A percentile compares a stretch with the other conserved stretches of the same genome.
phyloP scores from a whole-genome alignment of 352 stramenopile genomes.

The Globisporangium lucens region DNA sequence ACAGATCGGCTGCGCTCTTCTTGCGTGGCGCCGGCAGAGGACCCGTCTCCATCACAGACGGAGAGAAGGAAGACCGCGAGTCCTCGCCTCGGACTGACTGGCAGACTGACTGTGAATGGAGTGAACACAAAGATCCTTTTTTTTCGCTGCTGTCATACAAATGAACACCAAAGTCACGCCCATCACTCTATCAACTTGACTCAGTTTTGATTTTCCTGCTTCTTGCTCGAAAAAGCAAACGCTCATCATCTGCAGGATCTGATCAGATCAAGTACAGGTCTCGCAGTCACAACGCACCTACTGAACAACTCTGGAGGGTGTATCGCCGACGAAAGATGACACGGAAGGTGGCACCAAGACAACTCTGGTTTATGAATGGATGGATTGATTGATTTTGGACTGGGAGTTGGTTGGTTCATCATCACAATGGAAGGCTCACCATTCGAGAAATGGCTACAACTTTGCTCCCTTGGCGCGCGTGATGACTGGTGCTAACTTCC shows the following conservation, averaged over 20 bases:
- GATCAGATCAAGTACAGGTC: neutral
- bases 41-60: slow-evolving; percentile 2
- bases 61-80: neutral
- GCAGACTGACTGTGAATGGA: neutral
- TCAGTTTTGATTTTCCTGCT: neutral
- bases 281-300: too few relatives aligned
- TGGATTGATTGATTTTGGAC: neutral
- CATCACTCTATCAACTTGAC: neutral
- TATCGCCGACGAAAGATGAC: slow-evolving; percentile 4
- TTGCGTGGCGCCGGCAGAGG: neutral
- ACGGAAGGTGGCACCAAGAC: neutral
- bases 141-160: neutral
- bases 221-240: neutral
- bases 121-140: neutral
- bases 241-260: slow-evolving; percentile 1
- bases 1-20: neutral
- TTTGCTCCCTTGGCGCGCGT: neutral
- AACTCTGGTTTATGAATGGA: neutral
- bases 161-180: neutral
- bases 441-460: neutral
- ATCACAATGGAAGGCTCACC: neutral
- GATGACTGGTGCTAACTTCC: neutral
- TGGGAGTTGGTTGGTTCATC: neutral
- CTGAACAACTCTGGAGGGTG: neutral
- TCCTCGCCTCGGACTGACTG: too few relatives aligned